Conservation (phyloP, 805 yeast genomes). For the Saccharomycopsis babjevae region DNA sequence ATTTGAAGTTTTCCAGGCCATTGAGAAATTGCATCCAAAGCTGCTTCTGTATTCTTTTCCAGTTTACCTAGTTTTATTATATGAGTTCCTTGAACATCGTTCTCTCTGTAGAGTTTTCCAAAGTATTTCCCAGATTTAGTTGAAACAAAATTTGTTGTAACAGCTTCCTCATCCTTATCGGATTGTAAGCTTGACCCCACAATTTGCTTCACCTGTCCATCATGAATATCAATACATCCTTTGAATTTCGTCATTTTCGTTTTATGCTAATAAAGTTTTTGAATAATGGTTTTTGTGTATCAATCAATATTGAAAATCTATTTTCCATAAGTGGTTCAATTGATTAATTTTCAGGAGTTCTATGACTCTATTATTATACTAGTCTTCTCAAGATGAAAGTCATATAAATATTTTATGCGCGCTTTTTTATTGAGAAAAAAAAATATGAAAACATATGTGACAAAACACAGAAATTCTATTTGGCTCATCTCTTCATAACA, state of each 20-base stretch:
- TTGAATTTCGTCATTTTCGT: conserved; percentile 67
- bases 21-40: conserved; percentile 56
- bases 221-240: conserved; percentile 93
- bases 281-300: too few relatives aligned
- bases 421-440: too few relatives aligned
- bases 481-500: too few relatives aligned
- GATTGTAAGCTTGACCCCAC: conserved; percentile 81
- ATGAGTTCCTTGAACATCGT: conserved; percentile 68
- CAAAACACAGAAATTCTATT: too few relatives aligned
- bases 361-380: too few relatives aligned
- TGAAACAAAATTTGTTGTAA: conserved; percentile 72
- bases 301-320: too few relatives aligned
- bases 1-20: conserved; percentile 75
- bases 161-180: conserved; percentile 37
- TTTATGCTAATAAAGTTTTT: not conserved
- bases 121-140: conserved; percentile 63
- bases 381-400: too few relatives aligned
- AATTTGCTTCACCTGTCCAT: conserved; percentile 92
- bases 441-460: too few relatives aligned
- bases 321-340: too few relatives aligned
- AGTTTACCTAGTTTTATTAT: conserved; percentile 82
- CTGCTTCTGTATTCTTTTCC: conserved; percentile 72
- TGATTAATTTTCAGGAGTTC: too few relatives aligned
- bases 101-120: conserved; percentile 54
- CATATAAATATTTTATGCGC: too few relatives aligned